These are phyloP conservation scores for Apophysomyces ossiformis DNA, from an alignment of 371 early-diverging fungal genomes.

Conservation along the genomic window DNA sequence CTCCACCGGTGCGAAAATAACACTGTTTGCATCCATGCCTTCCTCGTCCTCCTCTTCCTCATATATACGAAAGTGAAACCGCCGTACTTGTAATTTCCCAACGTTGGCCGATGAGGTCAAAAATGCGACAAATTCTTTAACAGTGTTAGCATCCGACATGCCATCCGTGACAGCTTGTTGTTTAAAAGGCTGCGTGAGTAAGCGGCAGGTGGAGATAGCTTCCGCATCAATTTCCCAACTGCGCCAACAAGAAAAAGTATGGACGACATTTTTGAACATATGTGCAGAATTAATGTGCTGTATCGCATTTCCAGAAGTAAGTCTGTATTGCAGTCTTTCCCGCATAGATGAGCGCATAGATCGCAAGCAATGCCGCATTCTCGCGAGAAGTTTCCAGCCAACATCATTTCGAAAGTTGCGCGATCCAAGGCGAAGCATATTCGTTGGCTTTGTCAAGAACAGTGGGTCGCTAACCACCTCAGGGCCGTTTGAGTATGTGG, in stretches of 20 bases:
- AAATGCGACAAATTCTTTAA: constrained; percentile 33
- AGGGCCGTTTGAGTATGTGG: constrained; percentile 56
- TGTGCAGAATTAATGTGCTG: constrained; percentile 40
- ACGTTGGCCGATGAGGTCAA: constrained; percentile 42
- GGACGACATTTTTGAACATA: constrained; percentile 57
- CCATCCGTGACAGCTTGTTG: constrained; percentile 13
- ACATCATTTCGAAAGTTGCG: constrained; percentile 68
- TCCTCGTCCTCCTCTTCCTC: constrained; percentile 45
- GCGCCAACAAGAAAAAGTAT: constrained; percentile 65
- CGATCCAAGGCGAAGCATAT: constrained; percentile 72
- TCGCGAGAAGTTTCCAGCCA: constrained; percentile 80
- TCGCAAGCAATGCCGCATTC: constrained; percentile 70
- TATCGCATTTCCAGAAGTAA: constrained; percentile 47
- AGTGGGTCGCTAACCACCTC: constrained; percentile 66
- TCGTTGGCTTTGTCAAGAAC: constrained; percentile 76
- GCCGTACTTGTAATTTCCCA: constrained; percentile 34
- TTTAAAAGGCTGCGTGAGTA: constrained; percentile 60
- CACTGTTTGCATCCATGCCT: constrained; percentile 44
- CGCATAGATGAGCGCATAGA: constrained; percentile 42
- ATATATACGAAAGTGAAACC: constrained; percentile 49
- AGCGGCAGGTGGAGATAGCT: constrained; percentile 50
- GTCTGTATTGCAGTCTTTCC: constrained; percentile 48
- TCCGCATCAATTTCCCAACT: constrained; percentile 66
- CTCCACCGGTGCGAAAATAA: constrained; percentile 33
- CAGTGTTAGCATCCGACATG: background rate